Evolutionary conservation across 441 rosid genomes (phyloP).

Genomic region (Corymbia citriodora): DNA sequence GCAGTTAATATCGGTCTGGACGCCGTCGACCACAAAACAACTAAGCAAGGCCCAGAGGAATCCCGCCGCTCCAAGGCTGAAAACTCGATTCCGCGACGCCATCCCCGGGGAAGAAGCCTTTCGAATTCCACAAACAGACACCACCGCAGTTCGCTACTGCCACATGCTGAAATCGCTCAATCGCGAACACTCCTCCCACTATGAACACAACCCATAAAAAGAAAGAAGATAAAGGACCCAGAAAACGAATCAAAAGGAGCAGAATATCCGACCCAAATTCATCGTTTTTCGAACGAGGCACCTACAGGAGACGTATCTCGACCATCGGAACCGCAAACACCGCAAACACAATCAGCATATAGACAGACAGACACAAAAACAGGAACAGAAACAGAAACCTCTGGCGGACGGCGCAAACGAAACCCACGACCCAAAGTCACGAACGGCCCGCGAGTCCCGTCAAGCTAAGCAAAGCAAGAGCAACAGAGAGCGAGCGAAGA

Average conservation of each 20-base stretch:
- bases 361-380: not conserved
- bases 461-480: not conserved
- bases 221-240: not conserved
- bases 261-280: not conserved
- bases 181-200: not conserved
- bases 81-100: slow-evolving; percentile 15
- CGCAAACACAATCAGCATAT: not conserved
- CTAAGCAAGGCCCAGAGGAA: slow-evolving; percentile 24
- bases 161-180: not conserved
- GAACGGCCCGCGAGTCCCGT: not conserved
- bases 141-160: not conserved
- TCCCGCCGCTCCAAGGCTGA: slow-evolving; percentile 2
- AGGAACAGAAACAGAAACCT: not conserved
- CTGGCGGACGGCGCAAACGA: not conserved
- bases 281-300: not conserved
- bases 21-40: slow-evolving; percentile 21
- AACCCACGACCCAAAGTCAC: not conserved
- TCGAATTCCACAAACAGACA: not conserved
- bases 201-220: not conserved
- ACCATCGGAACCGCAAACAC: not conserved
- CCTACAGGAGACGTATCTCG: not conserved
- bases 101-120: slow-evolving; percentile 3
- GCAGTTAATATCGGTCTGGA: slow-evolving; percentile 30
- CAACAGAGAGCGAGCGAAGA: not conserved
- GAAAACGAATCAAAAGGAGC: not conserved